Evolutionary conservation across 2,329 filamentous ascomycete species (phyloP).

Genomic region (Zymoseptoria tritici): DNA sequence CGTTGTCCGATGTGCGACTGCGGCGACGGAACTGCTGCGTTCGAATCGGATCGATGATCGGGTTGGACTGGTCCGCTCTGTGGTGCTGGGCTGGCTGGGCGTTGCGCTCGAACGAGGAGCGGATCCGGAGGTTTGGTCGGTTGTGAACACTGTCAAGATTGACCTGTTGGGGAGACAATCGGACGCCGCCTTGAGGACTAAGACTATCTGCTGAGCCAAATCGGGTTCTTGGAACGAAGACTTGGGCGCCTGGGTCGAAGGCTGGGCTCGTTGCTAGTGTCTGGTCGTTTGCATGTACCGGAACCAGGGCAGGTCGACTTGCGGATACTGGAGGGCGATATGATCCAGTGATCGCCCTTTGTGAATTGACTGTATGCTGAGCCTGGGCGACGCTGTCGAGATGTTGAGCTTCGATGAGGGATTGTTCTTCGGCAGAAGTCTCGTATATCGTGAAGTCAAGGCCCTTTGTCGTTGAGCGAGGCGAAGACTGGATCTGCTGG

Average conservation of each 20-base stretch:
- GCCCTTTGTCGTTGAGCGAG: not conserved
- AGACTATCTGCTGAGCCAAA: slow-evolving; percentile 15
- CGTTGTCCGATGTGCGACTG: slow-evolving; percentile 15
- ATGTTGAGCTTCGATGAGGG: not conserved
- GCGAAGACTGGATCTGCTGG: not conserved
- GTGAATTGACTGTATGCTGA: not conserved
- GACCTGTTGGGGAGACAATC: slow-evolving; percentile 3
- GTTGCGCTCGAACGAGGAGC: slow-evolving; percentile 20
- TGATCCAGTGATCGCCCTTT: not conserved
- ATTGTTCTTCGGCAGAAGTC: not conserved
- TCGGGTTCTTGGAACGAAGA: slow-evolving; percentile 23
- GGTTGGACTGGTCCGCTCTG: not conserved
- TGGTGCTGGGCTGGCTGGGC: slow-evolving; percentile 1
- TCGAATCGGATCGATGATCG: not conserved
- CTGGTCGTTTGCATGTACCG: not conserved
- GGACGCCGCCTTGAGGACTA: not conserved
- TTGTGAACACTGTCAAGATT: slow-evolving; percentile 10
- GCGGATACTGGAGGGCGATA: not conserved
- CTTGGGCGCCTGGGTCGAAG: slow-evolving; percentile 24
- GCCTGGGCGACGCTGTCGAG: not conserved
- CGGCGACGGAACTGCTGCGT: slow-evolving; percentile 7
- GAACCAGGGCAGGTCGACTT: not conserved
- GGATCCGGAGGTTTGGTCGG: slow-evolving; percentile 13
- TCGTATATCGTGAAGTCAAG: not conserved
- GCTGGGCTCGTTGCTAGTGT: not conserved